Base-by-base conservation (phyloP, 345 rosid species). In the Eucalyptus sp. region DNA sequence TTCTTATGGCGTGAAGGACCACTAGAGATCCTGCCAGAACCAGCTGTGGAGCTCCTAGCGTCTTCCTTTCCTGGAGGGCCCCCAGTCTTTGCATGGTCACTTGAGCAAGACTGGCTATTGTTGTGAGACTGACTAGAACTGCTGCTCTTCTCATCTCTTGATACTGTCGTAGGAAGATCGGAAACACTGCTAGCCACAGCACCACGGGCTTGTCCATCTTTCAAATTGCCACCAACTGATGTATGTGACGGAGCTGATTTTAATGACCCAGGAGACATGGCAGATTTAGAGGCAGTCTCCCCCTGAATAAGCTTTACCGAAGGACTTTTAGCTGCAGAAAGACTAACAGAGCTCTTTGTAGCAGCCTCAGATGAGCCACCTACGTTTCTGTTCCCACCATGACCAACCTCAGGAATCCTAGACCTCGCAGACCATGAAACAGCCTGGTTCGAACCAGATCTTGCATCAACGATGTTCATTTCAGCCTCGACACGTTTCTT, bases 401-500 rank as follows among this genome's bases (percentile, higher is more conserved):
- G 97, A 48, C 94, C 88, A 87, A 76, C 94, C 89, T 96, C 97
- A 41, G 98, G 88, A 90, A 93, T 91, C 68, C 95, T 95, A 84
- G 95, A 85, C 86, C 95, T 95, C n/a, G 95, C 93, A 87, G 96
- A 91, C 97, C 98, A 95, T 13, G 95, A 84, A 41, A 89, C 95
- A 90, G 90, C 94, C 90, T 93, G 98, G 83, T 91, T 95, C 24
- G 96, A 91, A 41, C 95, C 95, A 87, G 96, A 89, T 91, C 94
- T 96, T 3, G 95, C 94, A 93, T 97, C 98, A 12, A 87, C 84
- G 7, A 90, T 90, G 68, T 87, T 90, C 99, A 96, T 96, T 90
- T 97, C 99, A 90, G 96, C 97, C 91, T 97, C 99, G 43, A 97
- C 99, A 31, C 98, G 95, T 89, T 94, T 97, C 94, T 97, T 97